Evolutionary conservation across 371 early-diverging fungal species (phyloP).

Genomic region (Cokeromyces recurvatus): DNA sequence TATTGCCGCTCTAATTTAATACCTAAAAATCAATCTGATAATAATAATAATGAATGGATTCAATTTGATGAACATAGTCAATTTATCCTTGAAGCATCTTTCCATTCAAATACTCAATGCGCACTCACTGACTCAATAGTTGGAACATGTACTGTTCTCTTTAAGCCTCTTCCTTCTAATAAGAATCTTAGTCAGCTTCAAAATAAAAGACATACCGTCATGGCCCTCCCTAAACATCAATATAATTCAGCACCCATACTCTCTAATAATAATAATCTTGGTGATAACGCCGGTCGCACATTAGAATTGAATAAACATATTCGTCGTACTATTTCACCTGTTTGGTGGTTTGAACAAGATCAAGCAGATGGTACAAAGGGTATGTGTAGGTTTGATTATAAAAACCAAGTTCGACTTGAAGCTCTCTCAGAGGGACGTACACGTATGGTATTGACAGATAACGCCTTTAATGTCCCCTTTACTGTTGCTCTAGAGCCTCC

Average conservation of each 20-base stretch:
- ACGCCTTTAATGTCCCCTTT: slow-evolving; percentile 29
- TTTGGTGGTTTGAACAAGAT: slow-evolving; percentile 49
- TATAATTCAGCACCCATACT: slow-evolving; percentile 22
- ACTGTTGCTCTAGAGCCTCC: slow-evolving; percentile 25
- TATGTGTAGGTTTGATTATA: slow-evolving; percentile 41
- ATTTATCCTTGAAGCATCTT: slow-evolving; percentile 18
- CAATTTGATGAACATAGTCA: slow-evolving; percentile 28
- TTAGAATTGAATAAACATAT: slow-evolving; percentile 24
- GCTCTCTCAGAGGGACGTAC: slow-evolving; percentile 41
- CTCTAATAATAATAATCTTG: not conserved
- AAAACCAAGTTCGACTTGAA: slow-evolving; percentile 40
- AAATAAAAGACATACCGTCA: slow-evolving; percentile 13
- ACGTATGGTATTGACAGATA: slow-evolving; percentile 26
- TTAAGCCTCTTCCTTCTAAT: slow-evolving; percentile 4
- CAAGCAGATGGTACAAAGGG: slow-evolving; percentile 32
- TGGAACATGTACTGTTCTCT: slow-evolving; percentile 20
- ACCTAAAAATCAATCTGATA: not conserved
- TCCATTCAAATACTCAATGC: slow-evolving; percentile 10
- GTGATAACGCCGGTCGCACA: not conserved
- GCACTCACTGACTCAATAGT: slow-evolving; percentile 8
- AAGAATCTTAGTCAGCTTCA: not conserved
- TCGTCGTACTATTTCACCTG: slow-evolving; percentile 32
- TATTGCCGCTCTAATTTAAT: slow-evolving; percentile 19
- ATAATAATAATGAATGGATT: slow-evolving; percentile 20
- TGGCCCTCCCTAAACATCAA: slow-evolving; percentile 5